A percentile compares a stretch with the other conserved stretches of the same genome.
These are phyloP conservation scores for Alternaria sp. DNA, from an alignment of 2,329 filamentous ascomycete species.

Conservation along the genomic window DNA sequence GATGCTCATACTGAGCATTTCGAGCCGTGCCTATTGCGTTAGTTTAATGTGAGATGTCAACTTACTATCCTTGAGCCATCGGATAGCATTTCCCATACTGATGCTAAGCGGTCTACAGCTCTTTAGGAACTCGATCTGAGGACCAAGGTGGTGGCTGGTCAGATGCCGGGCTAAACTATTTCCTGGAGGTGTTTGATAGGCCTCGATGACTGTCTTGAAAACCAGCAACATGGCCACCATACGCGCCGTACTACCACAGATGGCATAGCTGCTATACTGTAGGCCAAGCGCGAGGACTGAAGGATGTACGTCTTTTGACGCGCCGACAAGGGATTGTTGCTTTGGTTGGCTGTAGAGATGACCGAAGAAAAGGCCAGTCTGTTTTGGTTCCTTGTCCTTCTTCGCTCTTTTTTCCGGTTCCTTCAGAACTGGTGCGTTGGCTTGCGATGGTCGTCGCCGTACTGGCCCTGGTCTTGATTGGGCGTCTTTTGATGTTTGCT, in stretches of 20 bases:
- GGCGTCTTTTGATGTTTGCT: constrained; percentile 46
- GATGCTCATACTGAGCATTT: background rate
- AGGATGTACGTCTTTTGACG: constrained; percentile 80
- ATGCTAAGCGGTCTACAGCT: constrained; percentile 96
- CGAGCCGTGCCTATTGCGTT: background rate
- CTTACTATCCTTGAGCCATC: constrained; percentile 81
- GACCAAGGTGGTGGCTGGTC: constrained; percentile 87
- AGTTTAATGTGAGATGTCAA: background rate
- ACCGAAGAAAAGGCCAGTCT: constrained; percentile 68
- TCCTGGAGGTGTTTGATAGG: constrained; percentile 88
- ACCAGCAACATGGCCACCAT: constrained; percentile 87
- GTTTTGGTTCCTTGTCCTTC: constrained; percentile 59
- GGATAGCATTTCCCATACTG: constrained; percentile 95
- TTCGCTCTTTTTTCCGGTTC: constrained; percentile 46
- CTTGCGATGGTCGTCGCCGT: constrained; percentile 43
- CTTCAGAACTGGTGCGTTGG: constrained; percentile 39
- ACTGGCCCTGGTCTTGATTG: constrained; percentile 44
- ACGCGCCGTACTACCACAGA: constrained; percentile 88
- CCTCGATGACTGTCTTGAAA: constrained; percentile 90
- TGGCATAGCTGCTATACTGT: constrained; percentile 86
- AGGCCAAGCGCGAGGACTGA: constrained; percentile 85
- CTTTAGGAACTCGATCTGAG: constrained; percentile 93
- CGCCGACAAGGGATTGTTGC: constrained; percentile 68
- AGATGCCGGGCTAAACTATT: constrained; percentile 90
- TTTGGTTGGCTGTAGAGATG: constrained; percentile 82